These are phyloP conservation scores for Blastosporella zonata DNA, from an alignment of 1,284 basidiomycete genomes.

Conservation along the genomic window DNA sequence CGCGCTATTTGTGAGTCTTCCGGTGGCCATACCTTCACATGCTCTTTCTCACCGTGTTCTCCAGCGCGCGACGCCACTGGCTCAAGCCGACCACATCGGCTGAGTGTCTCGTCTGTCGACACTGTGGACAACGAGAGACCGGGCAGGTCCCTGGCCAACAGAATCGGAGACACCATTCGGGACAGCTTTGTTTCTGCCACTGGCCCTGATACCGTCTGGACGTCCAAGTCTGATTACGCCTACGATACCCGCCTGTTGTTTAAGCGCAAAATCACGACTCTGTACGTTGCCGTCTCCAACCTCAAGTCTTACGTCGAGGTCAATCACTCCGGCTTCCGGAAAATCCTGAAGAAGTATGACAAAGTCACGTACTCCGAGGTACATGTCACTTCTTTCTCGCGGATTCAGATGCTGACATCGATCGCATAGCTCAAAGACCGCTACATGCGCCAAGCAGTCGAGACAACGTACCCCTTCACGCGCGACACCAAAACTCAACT, in stretches of 20 bases:
- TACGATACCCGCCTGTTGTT: slow-evolving; percentile 84
- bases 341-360: slow-evolving; percentile 98
- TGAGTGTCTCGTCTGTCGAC: slow-evolving; percentile 56
- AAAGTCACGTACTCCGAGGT: slow-evolving; percentile 87
- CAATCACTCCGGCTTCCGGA: slow-evolving; percentile 93
- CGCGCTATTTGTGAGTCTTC: slow-evolving; percentile 8
- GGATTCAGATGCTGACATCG: slow-evolving; percentile 7
- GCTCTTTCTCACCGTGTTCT: not conserved
- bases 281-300: slow-evolving; percentile 85
- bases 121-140: slow-evolving; percentile 38
- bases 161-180: slow-evolving; percentile 39
- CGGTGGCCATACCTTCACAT: not conserved
- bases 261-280: slow-evolving; percentile 86
- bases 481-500: slow-evolving; percentile 65
- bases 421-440: slow-evolving; percentile 41
- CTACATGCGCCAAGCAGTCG: slow-evolving; percentile 80
- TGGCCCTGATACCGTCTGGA: slow-evolving; percentile 68
- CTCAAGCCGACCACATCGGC: slow-evolving; percentile 33
- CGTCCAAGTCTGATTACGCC: slow-evolving; percentile 79
- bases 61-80: slow-evolving; percentile 12
- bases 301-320: slow-evolving; percentile 92
- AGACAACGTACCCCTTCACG: slow-evolving; percentile 70
- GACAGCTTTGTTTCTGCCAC: slow-evolving; percentile 50
- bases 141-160: slow-evolving; percentile 41
- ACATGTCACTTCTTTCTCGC: slow-evolving; percentile 17